A percentile compares a stretch with the other conserved stretches of the same genome.
These are phyloP conservation scores for Wickerhamomyces chaumierensis DNA, from an alignment of 805 yeast species.

Conservation along the genomic window DNA sequence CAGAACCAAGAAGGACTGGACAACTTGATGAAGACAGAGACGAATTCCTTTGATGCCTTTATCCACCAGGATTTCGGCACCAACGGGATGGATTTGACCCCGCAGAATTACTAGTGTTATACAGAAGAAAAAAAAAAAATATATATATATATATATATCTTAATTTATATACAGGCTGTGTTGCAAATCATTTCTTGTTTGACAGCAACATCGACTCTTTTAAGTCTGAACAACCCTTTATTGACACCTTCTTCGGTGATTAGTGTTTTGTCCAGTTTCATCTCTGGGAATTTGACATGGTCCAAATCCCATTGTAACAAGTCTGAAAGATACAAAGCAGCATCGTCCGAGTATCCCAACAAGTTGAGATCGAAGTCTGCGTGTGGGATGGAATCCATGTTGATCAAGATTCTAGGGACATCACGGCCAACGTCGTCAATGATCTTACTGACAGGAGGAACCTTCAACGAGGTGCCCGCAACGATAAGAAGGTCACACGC, in stretches of 20 bases:
- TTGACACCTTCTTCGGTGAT: neutral
- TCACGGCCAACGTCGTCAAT: slow-evolving; percentile 60
- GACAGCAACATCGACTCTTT: no score
- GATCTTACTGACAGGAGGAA: slow-evolving; percentile 84
- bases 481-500: slow-evolving; percentile 73
- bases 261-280: neutral
- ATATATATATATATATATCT: no score
- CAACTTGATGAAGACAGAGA: neutral
- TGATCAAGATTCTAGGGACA: slow-evolving; percentile 77
- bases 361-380: slow-evolving; percentile 70
- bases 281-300: slow-evolving; percentile 20
- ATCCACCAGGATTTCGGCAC: neutral
- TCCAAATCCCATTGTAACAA: slow-evolving; percentile 49
- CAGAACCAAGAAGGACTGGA: no score
- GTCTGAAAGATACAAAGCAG: slow-evolving; percentile 51
- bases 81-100: neutral
- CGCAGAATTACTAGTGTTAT: no score
- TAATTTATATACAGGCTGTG: no score
- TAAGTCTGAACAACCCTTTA: neutral
- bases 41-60: neutral
- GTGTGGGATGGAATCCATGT: slow-evolving; percentile 65
- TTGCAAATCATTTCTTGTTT: no score
- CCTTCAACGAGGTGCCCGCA: slow-evolving; percentile 86
- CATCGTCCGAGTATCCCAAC: slow-evolving; percentile 78
- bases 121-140: no score